Evolutionary conservation across 495 filamentous ascomycete genomes (phyloP).

Genomic region (Aspergillus wentii): DNA sequence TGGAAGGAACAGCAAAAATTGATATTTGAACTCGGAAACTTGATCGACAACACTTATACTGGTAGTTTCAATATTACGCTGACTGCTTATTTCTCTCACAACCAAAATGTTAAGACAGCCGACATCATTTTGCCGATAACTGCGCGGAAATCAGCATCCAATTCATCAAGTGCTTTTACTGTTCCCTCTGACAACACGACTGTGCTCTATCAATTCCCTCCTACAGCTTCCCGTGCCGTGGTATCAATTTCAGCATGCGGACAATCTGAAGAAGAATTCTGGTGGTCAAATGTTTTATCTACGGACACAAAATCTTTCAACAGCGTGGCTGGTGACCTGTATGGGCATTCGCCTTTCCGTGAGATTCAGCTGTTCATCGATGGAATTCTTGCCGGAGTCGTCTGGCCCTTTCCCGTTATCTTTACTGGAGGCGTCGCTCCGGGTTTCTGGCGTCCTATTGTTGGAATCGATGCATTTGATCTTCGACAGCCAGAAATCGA

Average conservation of each 20-base stretch:
- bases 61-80: conserved; percentile 77
- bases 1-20: conserved; percentile 65
- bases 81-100: conserved; percentile 63
- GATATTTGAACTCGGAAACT: conserved; percentile 80
- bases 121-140: conserved; percentile 75
- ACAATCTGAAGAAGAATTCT: conserved; percentile 79
- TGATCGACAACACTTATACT: conserved; percentile 71
- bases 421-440: conserved; percentile 87
- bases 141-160: conserved; percentile 43
- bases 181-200: conserved; percentile 63
- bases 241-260: conserved; percentile 75
- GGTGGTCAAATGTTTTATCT: conserved; percentile 79
- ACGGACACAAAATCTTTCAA: conserved; percentile 59
- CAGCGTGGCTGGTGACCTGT: conserved; percentile 49
- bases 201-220: conserved; percentile 50
- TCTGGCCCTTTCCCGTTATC: conserved; percentile 82
- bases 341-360: conserved; percentile 72
- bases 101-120: conserved; percentile 45
- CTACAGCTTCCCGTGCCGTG: conserved; percentile 62
- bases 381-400: conserved; percentile 67
- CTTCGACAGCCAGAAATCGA: conserved; percentile 79
- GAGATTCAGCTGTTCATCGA: conserved; percentile 82
- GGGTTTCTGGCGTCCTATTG: conserved; percentile 77
- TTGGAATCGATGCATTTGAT: conserved; percentile 82
- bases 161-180: conserved; percentile 61